Evolutionary conservation across 1,284 basidiomycete genomes (phyloP), one percentile per base, ranked within the genome.

Genomic region (Anthracocystis setariae): DNA sequence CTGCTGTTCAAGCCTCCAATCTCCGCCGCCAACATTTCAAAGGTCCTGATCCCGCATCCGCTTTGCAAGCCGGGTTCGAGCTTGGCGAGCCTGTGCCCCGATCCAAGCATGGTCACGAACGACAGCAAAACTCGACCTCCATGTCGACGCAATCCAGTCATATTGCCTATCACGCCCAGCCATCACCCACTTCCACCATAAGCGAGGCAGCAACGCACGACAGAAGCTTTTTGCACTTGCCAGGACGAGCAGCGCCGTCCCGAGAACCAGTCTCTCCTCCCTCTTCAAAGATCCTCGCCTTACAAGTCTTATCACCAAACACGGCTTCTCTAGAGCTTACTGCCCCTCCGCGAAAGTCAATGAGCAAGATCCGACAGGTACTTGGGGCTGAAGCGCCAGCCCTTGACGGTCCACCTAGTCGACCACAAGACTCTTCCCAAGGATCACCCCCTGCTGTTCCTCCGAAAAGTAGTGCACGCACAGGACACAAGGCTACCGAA

Each of bases 371-470:
- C 12, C 29, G 29, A 7, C 29, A 29, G 12, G 29, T 29, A 29
- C 5, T 29, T 12, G 29, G 29, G 7, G 5, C 29, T 12, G 29
- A 29, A 29, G 29, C 29, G 5, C 29, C 29, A 29, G 29, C 29
- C 12, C 29, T 29, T 29, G 12, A 12, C 17, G 33, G n/a, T 23
- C 3, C 42, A 21, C 29, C 23, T 10, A 35, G 33, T 1, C 13
- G 9, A 13, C 9, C 24, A 18, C 42, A 43, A 21, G 1, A 3
- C 7, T 44, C 48, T 15, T 29, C 29, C 5, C 29, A 17, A 0
- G 24, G 5, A 12, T 33, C 38, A 9, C 53, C 62, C 3, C 62
- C 55, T 3, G 51, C 46, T 9, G 45, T 54, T 3, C 62, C 62
- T 17, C 55, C 62, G 7, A 64, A 64, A 29, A 20, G 38, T 10